Percentiles rank a stretch among this genome's conserved stretches.
Evolutionary conservation across 1,284 basidiomycete genomes (phyloP).

Genomic region (Lentinula novae-zelandiae): DNA sequence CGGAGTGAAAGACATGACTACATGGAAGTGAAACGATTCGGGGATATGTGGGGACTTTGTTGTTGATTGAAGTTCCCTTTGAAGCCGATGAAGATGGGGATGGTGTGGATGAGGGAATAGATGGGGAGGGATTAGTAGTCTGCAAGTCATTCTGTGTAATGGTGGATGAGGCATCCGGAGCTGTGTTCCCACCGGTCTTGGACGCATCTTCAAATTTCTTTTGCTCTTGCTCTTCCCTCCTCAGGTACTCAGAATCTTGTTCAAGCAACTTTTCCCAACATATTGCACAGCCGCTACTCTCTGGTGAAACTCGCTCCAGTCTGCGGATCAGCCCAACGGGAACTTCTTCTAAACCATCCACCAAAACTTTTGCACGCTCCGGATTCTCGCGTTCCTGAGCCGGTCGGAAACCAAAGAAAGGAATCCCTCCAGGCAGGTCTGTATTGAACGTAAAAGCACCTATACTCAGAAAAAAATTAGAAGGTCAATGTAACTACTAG

Average conservation of each 20-base stretch:
- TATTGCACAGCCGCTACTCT: conserved; percentile 59
- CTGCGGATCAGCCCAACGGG: conserved; percentile 62
- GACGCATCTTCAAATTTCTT: conserved; percentile 20
- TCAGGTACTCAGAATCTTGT: conserved; percentile 43
- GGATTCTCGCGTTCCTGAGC: conserved; percentile 14
- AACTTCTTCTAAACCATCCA: conserved; percentile 63
- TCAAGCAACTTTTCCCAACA: conserved; percentile 65
- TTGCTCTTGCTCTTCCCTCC: conserved; percentile 1
- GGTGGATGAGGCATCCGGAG: conserved; percentile 17
- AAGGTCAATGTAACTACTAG: background rate
- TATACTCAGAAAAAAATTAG: background rate
- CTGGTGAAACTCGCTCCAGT: conserved; percentile 54
- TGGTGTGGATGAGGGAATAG: background rate
- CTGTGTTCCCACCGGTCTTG: conserved; percentile 13
- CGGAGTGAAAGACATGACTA: conserved; percentile 73
- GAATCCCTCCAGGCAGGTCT: conserved; percentile 1
- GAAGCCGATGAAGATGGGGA: conserved; percentile 19
- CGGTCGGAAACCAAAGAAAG: conserved; percentile 1
- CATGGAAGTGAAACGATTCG: conserved; percentile 66
- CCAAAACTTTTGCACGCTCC: conserved; percentile 13
- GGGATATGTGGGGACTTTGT: conserved; percentile 20
- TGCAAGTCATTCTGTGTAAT: conserved; percentile 6
- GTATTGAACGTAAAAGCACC: conserved; percentile 3
- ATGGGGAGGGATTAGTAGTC: conserved; percentile 16
- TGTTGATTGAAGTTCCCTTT: background rate